Evolutionary conservation across 805 yeast genomes (phyloP).

Genomic region (Zygosaccharomyces lentus): DNA sequence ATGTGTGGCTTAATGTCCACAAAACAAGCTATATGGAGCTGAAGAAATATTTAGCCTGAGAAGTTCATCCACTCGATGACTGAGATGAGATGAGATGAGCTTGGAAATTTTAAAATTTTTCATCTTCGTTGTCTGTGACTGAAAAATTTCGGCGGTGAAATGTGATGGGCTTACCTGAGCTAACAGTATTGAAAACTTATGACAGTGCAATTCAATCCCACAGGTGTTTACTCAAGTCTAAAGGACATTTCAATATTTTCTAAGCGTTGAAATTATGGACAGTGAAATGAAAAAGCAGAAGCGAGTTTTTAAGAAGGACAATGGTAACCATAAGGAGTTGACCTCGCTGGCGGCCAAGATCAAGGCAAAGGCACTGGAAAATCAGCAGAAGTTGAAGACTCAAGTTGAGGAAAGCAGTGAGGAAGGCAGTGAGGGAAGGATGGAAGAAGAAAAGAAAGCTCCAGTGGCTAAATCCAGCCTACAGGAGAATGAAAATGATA

Average conservation of each 20-base stretch:
- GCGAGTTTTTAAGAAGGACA: slow-evolving; percentile 5
- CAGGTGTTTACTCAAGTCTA: no score
- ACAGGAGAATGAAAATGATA: slow-evolving; percentile 13
- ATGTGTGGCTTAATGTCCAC: background rate
- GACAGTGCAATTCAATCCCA: background rate
- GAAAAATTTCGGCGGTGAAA: slow-evolving; percentile 12
- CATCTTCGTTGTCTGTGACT: slow-evolving; percentile 11
- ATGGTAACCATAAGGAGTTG: slow-evolving; percentile 25
- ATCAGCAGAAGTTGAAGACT: slow-evolving; percentile 21
- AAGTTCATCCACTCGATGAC: background rate
- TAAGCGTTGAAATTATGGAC: background rate
- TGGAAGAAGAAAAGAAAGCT: slow-evolving; percentile 4
- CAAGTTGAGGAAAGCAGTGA: slow-evolving; percentile 7
- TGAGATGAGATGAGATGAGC: slow-evolving; percentile 15
- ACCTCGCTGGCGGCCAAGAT: slow-evolving; percentile 56
- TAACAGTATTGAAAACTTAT: background rate
- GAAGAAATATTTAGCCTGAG: background rate
- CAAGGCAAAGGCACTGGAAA: slow-evolving; percentile 39
- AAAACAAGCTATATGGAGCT: background rate
- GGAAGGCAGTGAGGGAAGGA: no score
- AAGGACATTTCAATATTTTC: no score
- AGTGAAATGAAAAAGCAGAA: slow-evolving; percentile 5
- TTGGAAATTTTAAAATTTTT: slow-evolving; percentile 14
- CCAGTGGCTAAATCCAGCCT: slow-evolving; percentile 5
- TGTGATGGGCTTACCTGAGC: slow-evolving; percentile 22